These are phyloP conservation scores for Acanthamoeba quina DNA, from an alignment of 208 protist genomes.

Conservation along the genomic window DNA sequence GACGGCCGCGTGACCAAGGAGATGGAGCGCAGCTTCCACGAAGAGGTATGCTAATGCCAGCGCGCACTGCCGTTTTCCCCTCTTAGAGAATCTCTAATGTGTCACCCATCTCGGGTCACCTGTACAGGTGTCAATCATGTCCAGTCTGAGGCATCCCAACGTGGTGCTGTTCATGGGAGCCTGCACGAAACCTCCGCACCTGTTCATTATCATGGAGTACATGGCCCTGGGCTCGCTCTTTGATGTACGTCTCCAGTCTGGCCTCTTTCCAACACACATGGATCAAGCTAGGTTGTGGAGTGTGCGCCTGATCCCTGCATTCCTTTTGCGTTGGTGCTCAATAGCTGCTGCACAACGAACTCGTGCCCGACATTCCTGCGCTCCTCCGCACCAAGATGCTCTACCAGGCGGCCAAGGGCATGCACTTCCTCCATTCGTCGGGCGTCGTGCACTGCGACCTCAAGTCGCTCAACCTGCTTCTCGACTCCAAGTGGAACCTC, in stretches of 20 bases:
- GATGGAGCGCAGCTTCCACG: conserved; percentile 27
- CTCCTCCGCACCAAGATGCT: too few relatives aligned
- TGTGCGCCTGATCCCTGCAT: too few relatives aligned
- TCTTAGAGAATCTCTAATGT: too few relatives aligned
- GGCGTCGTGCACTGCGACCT: background rate
- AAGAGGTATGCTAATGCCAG: background rate
- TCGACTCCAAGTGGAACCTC: conserved; percentile 25
- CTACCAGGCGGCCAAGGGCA: conserved; percentile 44
- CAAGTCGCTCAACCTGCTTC: conserved; percentile 21
- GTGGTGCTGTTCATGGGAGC: conserved; percentile 13
- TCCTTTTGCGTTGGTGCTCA: too few relatives aligned
- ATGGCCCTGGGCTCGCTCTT: conserved; percentile 9
- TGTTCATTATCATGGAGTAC: conserved; percentile 48
- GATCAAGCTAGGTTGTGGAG: too few relatives aligned
- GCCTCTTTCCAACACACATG: too few relatives aligned
- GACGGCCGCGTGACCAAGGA: conserved; percentile 18
- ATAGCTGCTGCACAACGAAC: too few relatives aligned
- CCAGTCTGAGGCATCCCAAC: conserved; percentile 4
- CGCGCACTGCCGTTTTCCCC: too few relatives aligned
- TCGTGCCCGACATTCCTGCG: too few relatives aligned
- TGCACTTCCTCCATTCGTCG: conserved; percentile 40
- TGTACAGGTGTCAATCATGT: background rate
- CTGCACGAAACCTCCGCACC: background rate
- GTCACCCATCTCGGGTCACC: too few relatives aligned
- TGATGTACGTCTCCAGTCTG: background rate